phyloP scores from a whole-genome alignment of 208 protist genomes.

The Acanthamoeba polyphaga region DNA sequence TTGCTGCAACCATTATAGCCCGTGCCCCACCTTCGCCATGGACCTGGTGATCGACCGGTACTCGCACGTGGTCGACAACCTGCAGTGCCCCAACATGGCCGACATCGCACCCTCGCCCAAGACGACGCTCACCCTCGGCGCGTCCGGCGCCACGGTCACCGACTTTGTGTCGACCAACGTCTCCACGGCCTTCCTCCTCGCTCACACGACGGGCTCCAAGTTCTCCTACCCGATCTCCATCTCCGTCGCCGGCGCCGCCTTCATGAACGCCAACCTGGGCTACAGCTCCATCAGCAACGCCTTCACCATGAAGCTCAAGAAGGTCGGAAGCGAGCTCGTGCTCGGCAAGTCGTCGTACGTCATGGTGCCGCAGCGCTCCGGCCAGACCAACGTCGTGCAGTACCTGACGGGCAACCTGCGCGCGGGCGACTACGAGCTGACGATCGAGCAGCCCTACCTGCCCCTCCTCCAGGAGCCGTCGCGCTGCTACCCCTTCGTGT shows the following conservation, averaged over 20 bases:
- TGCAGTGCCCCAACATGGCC: conserved; percentile 28
- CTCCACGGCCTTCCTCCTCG: not conserved
- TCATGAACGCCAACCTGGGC: conserved; percentile 28
- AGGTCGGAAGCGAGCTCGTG: not conserved
- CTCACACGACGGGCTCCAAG: not conserved
- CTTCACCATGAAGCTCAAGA: conserved; percentile 1
- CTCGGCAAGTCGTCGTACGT: conserved; percentile 9
- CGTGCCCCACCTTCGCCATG: conserved; percentile 21
- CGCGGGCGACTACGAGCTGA: conserved; percentile 30
- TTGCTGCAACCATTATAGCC: not conserved
- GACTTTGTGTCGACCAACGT: conserved; percentile 69
- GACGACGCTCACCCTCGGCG: not conserved
- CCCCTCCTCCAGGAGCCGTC: not conserved
- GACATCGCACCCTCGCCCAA: not conserved
- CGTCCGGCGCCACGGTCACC: not conserved
- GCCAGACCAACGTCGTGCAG: conserved; percentile 53
- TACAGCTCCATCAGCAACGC: conserved; percentile 59
- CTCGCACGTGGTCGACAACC: conserved; percentile 17
- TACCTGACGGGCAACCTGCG: conserved; percentile 12
- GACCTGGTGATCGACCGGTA: conserved; percentile 48
- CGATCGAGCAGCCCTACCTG: conserved; percentile 26
- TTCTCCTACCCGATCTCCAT: conserved; percentile 20
- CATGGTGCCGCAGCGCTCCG: conserved; percentile 47
- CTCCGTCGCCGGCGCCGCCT: not conserved
- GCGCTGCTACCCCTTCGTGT: conserved; percentile 65